Percentiles rank a stretch among this genome's conserved stretches.
phyloP scores from a whole-genome alignment of 441 rosid species.

The Syzygium syzygioides region DNA sequence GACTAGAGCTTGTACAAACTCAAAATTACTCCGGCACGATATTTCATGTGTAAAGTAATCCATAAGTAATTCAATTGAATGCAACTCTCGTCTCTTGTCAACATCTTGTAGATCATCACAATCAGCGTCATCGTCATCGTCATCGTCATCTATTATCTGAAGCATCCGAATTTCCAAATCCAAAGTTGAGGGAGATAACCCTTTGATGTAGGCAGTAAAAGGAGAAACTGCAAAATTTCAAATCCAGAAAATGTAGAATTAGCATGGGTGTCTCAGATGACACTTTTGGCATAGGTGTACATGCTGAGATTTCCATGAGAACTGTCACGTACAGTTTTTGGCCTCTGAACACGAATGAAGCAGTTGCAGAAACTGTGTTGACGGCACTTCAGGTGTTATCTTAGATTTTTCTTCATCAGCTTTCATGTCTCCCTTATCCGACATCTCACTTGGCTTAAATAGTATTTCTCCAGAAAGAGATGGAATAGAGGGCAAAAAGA shows the following conservation, averaged over 20 bases:
- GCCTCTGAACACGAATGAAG: slow-evolving; percentile 52
- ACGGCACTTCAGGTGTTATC: slow-evolving; percentile 25
- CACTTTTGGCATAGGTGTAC: background rate
- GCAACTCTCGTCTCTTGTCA: slow-evolving; percentile 57
- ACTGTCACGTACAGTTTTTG: slow-evolving; percentile 48
- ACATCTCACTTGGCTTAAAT: slow-evolving; percentile 53
- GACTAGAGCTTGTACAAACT: slow-evolving; percentile 81
- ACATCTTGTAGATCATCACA: slow-evolving; percentile 38
- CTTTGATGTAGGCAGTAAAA: slow-evolving; percentile 75
- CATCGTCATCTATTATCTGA: slow-evolving; percentile 76
- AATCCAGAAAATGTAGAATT: slow-evolving; percentile 14
- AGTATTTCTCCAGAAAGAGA: slow-evolving; percentile 86
- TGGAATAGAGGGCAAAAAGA: slow-evolving; percentile 84
- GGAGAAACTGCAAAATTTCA: slow-evolving; percentile 44
- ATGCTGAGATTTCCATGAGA: background rate
- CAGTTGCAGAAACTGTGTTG: slow-evolving; percentile 51
- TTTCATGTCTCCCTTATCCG: slow-evolving; percentile 21
- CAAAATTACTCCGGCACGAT: slow-evolving; percentile 70
- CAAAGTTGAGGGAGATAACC: slow-evolving; percentile 84
- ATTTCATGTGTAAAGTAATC: slow-evolving; percentile 76
- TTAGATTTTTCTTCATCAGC: slow-evolving; percentile 26
- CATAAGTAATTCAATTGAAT: slow-evolving; percentile 52
- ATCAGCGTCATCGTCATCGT: background rate
- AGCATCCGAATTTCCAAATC: slow-evolving; percentile 90
- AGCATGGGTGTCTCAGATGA: background rate